These are phyloP conservation scores for Phytophthora podocarpi DNA, from an alignment of 352 stramenopile species.

Conservation along the genomic window DNA sequence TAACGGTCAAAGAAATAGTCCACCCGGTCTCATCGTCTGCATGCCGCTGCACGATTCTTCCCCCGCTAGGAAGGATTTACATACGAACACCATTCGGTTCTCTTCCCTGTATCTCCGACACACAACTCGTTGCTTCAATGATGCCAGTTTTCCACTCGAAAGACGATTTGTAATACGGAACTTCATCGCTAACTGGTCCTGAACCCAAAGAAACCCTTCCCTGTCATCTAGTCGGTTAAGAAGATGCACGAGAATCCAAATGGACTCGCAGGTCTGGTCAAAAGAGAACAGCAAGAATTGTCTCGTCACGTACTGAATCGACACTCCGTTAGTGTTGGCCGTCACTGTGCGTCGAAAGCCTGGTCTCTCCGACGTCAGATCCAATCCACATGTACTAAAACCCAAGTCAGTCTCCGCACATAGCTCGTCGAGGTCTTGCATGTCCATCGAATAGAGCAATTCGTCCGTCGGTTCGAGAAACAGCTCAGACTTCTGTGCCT, in stretches of 20 bases:
- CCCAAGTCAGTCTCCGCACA: neutral
- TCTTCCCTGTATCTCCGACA: neutral
- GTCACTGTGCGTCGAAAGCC: neutral
- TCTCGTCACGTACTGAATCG: neutral
- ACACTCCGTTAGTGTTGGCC: neutral
- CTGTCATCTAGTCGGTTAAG: conserved; percentile 5
- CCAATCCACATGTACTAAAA: neutral
- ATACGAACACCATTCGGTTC: neutral
- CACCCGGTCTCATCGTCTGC: conserved; percentile 6
- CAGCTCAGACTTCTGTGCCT: neutral
- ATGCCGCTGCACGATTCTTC: neutral
- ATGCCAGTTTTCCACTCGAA: neutral
- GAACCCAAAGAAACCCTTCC: neutral
- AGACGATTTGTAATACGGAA: neutral
- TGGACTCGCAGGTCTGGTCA: conserved; percentile 3
- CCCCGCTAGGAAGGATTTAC: neutral
- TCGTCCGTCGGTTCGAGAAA: conserved; percentile 9
- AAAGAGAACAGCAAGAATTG: neutral
- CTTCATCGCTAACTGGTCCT: neutral
- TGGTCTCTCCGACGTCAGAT: neutral
- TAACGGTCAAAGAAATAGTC: conserved; percentile 3
- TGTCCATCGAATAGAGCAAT: conserved; percentile 4
- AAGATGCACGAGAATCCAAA: conserved; percentile 9
- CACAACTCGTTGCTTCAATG: neutral
- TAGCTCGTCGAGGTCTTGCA: neutral